Base-by-base conservation (phyloP, 805 yeast genomes). In the Lachancea cidri region DNA sequence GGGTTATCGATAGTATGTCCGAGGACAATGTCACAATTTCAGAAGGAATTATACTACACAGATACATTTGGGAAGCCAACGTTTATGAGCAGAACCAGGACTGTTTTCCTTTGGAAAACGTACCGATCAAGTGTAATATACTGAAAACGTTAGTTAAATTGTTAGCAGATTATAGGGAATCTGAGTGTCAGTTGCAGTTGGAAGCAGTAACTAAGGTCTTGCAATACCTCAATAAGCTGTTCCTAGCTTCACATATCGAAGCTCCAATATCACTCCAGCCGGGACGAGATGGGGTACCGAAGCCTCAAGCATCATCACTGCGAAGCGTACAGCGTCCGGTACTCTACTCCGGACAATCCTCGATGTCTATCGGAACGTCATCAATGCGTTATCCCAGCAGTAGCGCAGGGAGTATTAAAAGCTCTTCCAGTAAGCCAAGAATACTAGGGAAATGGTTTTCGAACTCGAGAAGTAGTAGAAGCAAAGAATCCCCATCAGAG, bases 71-170 rank as follows among this genome's bases (percentile, higher is more conserved):
- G 55, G 45, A 46, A 22, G 25, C 39, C 8, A 29, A 33, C 9
- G 29, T 38, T 9, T 45, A 45, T 29, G 35, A 39, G 15, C 35
- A 38, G 14, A 38, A 36, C 22, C 43, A 41, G n/a, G 29, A 33
- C 3, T 22, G 32, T 5, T 45, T 51, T 33, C 53, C 55, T 6
- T 33, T 51, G 13, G 37, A 35, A 4, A 41, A 49, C 31, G 53
- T 51, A 17, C 49, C 49, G 18, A 39, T 47, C 30, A 51, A 51
- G 27, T 44, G 50, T 33, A 49, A 47, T 19, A 39, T 47, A 7
- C 29, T 51, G 33, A 38, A 44, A 11, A 44, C 49, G 16, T 31
- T 47, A 31, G 24, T 38, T 14, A 42, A 42, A 5, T 31, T 43
- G 17, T 38, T 51, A 13, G 38, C 38, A 7, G 49, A 48, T 15